Evolutionary conservation across 768 basidiomycete genomes (phyloP).

Genomic region (Agaricus blazei): DNA sequence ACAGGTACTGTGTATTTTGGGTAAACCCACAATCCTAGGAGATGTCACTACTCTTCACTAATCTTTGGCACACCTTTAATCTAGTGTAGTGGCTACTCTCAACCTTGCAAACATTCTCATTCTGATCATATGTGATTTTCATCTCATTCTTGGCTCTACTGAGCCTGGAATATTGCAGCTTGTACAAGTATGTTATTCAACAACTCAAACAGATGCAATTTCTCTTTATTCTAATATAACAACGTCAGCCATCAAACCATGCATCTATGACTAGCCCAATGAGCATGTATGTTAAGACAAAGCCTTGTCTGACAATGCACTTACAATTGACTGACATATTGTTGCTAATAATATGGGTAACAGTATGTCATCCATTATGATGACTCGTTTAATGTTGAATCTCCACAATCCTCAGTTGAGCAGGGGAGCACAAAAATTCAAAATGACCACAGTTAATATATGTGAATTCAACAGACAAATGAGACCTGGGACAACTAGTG

Average conservation of each 20-base stretch:
- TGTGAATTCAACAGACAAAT: background rate
- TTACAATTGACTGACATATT: too few relatives aligned
- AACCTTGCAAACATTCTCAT: constrained; percentile 11
- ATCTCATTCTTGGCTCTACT: too few relatives aligned
- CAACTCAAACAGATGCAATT: too few relatives aligned
- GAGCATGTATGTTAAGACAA: background rate
- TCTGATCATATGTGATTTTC: constrained; percentile 10
- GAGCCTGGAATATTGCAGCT: too few relatives aligned
- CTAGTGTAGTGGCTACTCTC: background rate
- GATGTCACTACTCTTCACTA: constrained; percentile 1
- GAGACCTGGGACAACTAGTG: too few relatives aligned
- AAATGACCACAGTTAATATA: background rate
- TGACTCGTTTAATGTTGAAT: background rate
- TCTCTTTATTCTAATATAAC: too few relatives aligned
- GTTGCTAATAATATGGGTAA: background rate
- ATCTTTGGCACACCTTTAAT: too few relatives aligned
- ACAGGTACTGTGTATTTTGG: constrained; percentile 37
- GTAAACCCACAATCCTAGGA: constrained; percentile 14
- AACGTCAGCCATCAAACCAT: background rate
- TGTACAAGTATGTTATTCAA: too few relatives aligned
- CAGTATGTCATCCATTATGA: background rate
- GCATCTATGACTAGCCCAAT: background rate
- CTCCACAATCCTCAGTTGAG: background rate
- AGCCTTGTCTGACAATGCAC: too few relatives aligned
- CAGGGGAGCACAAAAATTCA: background rate